Evolutionary conservation across 352 stramenopile genomes (phyloP), one percentile per base, ranked within the genome.

Genomic region (Hyaloperonospora brassicae): DNA sequence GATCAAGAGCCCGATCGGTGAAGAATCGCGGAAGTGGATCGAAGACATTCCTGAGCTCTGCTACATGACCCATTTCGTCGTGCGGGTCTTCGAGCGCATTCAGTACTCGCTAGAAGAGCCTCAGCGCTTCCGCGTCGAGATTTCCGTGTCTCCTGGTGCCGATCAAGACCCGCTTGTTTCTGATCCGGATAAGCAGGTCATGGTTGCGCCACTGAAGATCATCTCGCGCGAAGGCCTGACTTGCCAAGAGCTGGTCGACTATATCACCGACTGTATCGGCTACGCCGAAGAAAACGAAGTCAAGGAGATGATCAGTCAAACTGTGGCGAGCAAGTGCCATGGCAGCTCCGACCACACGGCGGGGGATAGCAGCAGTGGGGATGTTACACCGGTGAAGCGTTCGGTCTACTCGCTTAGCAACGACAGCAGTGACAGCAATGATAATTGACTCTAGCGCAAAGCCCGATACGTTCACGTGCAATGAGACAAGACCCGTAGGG

Each of bases 1-100:
- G 0, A 62, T 89, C 7, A 70, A 70, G 50, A 72, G 66, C 10
- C 77, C 82, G 2, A 72, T 87, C 24, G 67, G 76, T 12, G 72
- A 88, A 55, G 81, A 89, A 59, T 82, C 81, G 41, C 72, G 71
- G 31, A 94, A 92, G 64, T 89, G 80, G 81, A 70, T 94, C 50
- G 84, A 92, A 44, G 82, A 96, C 43, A 89, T 98, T 43, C 91
- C 88, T 2, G 96, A 99, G 67, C 75, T 99, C 8, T 98, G 96
- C 72, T 99, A 99, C 74, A 91, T 99, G 57, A 99, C 96, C 17
- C 97, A 99, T 61, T 97, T 99, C 58, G 93, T 99, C 1, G 93
- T 99, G 35, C 90, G 97, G 27, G 79, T 99, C 25, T 99, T 99
- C 61, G 97, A 99, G 79, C 87, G 79, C 27, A 81, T 87, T 44